Percentiles rank a stretch among this genome's conserved stretches.
Evolutionary conservation across 371 early-diverging fungal genomes (phyloP).

Genomic region (Rhizopus stolonifer): DNA sequence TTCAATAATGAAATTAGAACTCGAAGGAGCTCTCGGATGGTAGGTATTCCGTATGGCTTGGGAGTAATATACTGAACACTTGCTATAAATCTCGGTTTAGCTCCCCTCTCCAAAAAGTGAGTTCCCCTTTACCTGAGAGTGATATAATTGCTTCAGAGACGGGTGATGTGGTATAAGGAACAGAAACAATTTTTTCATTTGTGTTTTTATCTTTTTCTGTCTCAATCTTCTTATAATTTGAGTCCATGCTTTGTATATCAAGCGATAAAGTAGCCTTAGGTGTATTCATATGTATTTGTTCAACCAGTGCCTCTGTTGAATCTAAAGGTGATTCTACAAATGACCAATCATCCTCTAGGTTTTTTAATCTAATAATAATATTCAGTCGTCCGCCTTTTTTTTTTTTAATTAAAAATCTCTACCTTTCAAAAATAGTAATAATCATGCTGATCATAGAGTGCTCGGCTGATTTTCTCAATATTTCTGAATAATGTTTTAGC

Average conservation of each 20-base stretch:
- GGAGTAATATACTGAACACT: too few relatives aligned
- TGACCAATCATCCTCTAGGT: slow-evolving; percentile 47
- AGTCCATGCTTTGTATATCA: background rate
- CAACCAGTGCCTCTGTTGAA: background rate
- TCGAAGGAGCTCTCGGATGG: slow-evolving; percentile 85
- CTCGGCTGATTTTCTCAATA: slow-evolving; percentile 78
- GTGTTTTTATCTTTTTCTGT: slow-evolving; percentile 11
- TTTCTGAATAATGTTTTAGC: too few relatives aligned
- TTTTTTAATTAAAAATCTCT: slow-evolving; percentile 2
- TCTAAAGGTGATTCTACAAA: slow-evolving; percentile 30
- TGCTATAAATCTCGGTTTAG: too few relatives aligned
- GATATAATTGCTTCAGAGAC: background rate
- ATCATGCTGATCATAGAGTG: slow-evolving; percentile 78
- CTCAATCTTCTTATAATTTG: slow-evolving; percentile 4
- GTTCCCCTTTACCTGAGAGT: background rate
- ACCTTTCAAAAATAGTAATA: slow-evolving; percentile 71
- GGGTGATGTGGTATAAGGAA: background rate
- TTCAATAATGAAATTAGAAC: slow-evolving; percentile 89
- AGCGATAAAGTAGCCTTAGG: background rate
- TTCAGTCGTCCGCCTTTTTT: background rate
- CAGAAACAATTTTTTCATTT: background rate
- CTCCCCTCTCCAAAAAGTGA: too few relatives aligned
- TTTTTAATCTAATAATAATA: slow-evolving; percentile 22
- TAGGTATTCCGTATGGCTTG: slow-evolving; percentile 76
- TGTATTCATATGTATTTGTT: background rate